phyloP scores from a whole-genome alignment of 179 eudicot genomes.

The Vitellaria paradoxa region DNA sequence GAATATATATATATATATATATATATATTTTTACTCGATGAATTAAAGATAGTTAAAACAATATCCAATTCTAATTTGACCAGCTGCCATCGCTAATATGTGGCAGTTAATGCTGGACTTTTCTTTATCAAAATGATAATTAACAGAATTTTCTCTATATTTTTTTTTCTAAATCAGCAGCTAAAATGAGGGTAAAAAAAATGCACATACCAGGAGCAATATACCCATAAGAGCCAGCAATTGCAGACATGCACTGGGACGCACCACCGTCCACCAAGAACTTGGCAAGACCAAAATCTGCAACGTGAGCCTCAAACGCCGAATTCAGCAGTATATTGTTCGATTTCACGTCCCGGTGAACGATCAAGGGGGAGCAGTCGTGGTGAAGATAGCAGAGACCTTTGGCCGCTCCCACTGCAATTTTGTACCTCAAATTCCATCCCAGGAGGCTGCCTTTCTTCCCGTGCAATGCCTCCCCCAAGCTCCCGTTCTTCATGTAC shows the following conservation, averaged over 20 bases:
- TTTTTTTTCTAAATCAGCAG: no score
- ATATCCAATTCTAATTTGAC: no score
- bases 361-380: conserved; percentile 82
- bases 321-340: conserved; percentile 73
- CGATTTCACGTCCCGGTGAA: conserved; percentile 90
- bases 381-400: conserved; percentile 93
- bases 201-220: conserved; percentile 81
- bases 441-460: conserved; percentile 70
- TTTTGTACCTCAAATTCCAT: conserved; percentile 85
- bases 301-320: conserved; percentile 88
- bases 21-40: no score
- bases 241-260: conserved; percentile 84
- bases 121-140: no score
- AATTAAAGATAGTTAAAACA: no score
- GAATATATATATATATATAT: no score
- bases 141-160: no score
- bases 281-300: conserved; percentile 92
- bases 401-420: conserved; percentile 73
- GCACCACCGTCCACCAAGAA: conserved; percentile 66
- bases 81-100: no score
- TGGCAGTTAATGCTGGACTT: no score
- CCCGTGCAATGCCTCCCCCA: conserved; percentile 84
- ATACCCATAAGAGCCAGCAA: conserved; percentile 95
- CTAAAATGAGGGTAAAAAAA: not conserved
- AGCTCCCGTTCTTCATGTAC: conserved; percentile 93